Base-by-base conservation (phyloP, 495 filamentous ascomycete species). In the Saxophila tyrrhenica region DNA sequence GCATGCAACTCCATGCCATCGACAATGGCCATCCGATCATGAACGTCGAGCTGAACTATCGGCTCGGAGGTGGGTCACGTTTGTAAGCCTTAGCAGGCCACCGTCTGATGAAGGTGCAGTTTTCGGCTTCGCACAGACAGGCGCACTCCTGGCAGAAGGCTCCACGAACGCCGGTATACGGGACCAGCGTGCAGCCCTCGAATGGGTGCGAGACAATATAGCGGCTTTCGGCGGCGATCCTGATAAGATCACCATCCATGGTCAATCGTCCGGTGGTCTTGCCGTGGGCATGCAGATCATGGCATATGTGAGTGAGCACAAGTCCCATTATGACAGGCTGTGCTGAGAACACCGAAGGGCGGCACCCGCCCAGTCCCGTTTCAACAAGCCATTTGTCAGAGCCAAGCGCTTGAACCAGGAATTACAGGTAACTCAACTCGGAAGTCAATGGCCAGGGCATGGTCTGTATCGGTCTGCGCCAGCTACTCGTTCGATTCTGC, bases 211-310 rank as follows among this genome's bases (percentile, higher is more conserved):
- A 11, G 63, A 67, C 35, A 69, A 69, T 48, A 66, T 67, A 24
- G 65, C 52, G 1, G 52, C 63, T 11, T 69, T 69, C 39, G 66
- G 66, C 1, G 66, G 66, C 19, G 66, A 69, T 49, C 63, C 63
- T 2, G 21, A 41, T 5, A 61, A 63, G 46, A 83, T 86, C 15
- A 85, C 81, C n/a, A 83, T 86, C 50, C 86, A 81, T 81, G 84
- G 83, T 35, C 80, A 86, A 61, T 84, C 79, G 0, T 85, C 85
- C 1, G 85, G 85, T 2, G 72, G 45, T 8, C 41, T 44, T 44
- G 41, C 41, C 7, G 41, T 44, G 7, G 41, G 41, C 8, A n/a
- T 56, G 47, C 54, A 56, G 17, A 20, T 51, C 2, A 51, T 39
- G 9, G 25, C 54, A 15, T 51, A 39, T 39, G 29, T 35, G 13